phyloP scores from a whole-genome alignment of 2,329 filamentous ascomycete species.

The Ophiostoma ips region DNA sequence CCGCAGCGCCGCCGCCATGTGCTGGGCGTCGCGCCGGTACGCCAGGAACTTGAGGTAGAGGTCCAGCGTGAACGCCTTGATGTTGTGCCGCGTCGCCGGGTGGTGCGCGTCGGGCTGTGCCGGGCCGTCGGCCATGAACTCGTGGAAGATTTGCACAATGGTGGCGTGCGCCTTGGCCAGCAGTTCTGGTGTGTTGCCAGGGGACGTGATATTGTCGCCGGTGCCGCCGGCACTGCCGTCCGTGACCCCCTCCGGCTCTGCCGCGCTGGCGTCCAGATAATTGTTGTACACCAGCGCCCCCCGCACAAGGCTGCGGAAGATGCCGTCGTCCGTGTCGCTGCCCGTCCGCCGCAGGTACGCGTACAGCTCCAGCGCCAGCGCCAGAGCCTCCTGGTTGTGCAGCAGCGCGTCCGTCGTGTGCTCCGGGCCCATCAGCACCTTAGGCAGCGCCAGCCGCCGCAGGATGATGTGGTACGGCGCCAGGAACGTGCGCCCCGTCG shows the following conservation, averaged over 20 bases:
- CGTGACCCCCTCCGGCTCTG: too few species aligned
- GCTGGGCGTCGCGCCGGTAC: slow-evolving; percentile 42
- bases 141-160: slow-evolving; percentile 12
- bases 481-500: slow-evolving; percentile 21
- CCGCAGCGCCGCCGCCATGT: slow-evolving; percentile 39
- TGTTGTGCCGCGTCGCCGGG: slow-evolving; percentile 23
- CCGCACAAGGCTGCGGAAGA: slow-evolving; percentile 11
- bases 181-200: not conserved
- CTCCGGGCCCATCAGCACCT: slow-evolving; percentile 19
- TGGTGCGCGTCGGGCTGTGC: not conserved
- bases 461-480: slow-evolving; percentile 28
- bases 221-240: too few species aligned
- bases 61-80: slow-evolving; percentile 36
- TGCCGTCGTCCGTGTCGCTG: slow-evolving; percentile 20
- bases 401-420: slow-evolving; percentile 6
- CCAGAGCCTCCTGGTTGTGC: slow-evolving; percentile 20
- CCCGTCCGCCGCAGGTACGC: slow-evolving; percentile 16
- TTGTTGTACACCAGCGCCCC: not conserved
- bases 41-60: slow-evolving; percentile 51
- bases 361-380: slow-evolving; percentile 21
- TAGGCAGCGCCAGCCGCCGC: slow-evolving; percentile 23
- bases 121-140: slow-evolving; percentile 14
- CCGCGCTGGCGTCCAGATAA: not conserved
- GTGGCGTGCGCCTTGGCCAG: slow-evolving; percentile 10
- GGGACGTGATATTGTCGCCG: too few species aligned